phyloP scores from a whole-genome alignment of 805 yeast genomes.

The Sungouiella thailandica region DNA sequence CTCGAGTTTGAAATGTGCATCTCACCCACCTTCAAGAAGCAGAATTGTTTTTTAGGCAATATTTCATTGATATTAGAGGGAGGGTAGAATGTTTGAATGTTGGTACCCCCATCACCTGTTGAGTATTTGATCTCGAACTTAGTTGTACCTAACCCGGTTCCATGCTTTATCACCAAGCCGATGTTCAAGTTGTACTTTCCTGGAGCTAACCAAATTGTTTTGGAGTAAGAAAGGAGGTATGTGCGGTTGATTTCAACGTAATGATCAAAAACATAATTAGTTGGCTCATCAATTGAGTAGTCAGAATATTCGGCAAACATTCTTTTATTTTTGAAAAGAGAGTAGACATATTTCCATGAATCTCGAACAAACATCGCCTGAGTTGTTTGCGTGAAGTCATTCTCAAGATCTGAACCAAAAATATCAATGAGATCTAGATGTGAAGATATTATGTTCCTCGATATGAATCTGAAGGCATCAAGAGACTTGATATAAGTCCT shows the following conservation, averaged over 20 bases:
- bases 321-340: conserved; percentile 47
- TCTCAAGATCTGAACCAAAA: too few relatives aligned
- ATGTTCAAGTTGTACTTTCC: conserved; percentile 48
- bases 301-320: conserved; percentile 45
- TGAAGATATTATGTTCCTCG: conserved; percentile 24
- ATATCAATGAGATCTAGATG: conserved; percentile 26
- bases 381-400: neutral
- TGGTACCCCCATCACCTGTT: conserved; percentile 20
- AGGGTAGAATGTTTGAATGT: conserved; percentile 44
- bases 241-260: conserved; percentile 47
- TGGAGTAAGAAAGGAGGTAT: conserved; percentile 43
- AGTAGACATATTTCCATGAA: conserved; percentile 52
- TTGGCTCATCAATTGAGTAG: conserved; percentile 45
- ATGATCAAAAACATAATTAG: conserved; percentile 38
- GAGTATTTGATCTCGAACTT: conserved; percentile 42
- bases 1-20: conserved; percentile 30
- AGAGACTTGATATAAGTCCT: conserved; percentile 34
- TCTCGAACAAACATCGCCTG: conserved; percentile 35
- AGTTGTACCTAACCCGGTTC: conserved; percentile 55
- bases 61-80: conserved; percentile 55
- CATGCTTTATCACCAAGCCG: conserved; percentile 49
- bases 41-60: conserved; percentile 47
- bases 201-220: conserved; percentile 42
- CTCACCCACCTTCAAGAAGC: conserved; percentile 47
- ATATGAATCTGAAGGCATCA: conserved; percentile 27